Evolutionary conservation across 371 early-diverging fungal species (phyloP), one percentile per base, ranked within the genome.

Genomic region (Mucor piriformis): DNA sequence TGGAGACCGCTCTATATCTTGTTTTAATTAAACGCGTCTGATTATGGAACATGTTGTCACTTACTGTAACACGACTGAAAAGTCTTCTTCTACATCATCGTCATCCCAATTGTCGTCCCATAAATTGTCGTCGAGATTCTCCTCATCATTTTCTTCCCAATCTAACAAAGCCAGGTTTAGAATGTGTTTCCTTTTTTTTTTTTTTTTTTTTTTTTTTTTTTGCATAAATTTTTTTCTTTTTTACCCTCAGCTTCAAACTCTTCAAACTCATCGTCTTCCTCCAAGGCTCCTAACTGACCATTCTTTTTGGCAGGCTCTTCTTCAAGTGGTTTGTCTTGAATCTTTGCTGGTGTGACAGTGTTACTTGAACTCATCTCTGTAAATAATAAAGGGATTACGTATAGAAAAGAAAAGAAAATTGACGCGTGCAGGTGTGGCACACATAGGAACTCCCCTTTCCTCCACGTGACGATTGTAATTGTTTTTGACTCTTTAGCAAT

Each of bases 81-180:
- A 94, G 53, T 93, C 95, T 57, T 93, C 94, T 57, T 92, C 91
- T 37, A 92, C 68, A 70, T 93, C 91, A 59, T 92, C 93, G 59
- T 93, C 93, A 64, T 94, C 95, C 94, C 95, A 94, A 77, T 91
- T 89, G 48, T 92, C 92, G 44, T 91, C 91, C 94, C 94, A 93
- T 46, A 85, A 82, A 35, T 85, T 74, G 38, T 86, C 76, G 58
- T 92, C 92, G 6, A 16, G 13, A 59, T 87, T 82, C 42, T 72
- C 73, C 56, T 92, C 88, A 23, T 86, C 90, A 24, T 81, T 84
- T 59, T 87, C 89, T 52, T 81, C 84, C 95, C 94, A 94, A 64
- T 94, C 94, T 93, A 10, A 37, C 6, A 37, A 29, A 29, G 8
- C 29, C 29, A 8, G 4, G 29, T 29, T 8, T 8, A 29, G 6